These are phyloP conservation scores for Coriaria nepalensis DNA, from an alignment of 306 rosid species.

Conservation along the genomic window DNA sequence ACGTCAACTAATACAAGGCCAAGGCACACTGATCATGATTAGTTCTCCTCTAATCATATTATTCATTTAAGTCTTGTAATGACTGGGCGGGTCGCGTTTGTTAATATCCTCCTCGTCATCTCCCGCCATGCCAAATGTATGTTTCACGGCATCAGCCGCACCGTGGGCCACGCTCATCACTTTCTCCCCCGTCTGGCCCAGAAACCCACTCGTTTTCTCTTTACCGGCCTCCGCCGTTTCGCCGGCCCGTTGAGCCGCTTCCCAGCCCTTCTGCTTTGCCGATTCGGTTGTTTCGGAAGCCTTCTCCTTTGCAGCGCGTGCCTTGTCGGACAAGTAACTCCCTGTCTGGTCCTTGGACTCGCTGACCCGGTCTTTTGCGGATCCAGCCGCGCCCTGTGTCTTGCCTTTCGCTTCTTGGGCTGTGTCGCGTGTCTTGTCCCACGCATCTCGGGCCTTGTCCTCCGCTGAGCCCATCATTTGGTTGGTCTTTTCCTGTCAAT, in stretches of 20 bases:
- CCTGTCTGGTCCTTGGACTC: conserved; percentile 21
- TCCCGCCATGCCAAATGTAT: conserved; percentile 44
- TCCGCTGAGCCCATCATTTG: conserved; percentile 26
- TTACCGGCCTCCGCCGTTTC: conserved; percentile 23
- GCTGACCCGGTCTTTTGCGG: conserved; percentile 15
- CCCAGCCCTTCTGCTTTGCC: conserved; percentile 15
- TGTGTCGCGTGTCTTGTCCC: conserved; percentile 10
- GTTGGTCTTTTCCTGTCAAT: conserved; percentile 22
- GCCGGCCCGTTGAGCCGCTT: conserved; percentile 18
- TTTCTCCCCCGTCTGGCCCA: conserved; percentile 47
- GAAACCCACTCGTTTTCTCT: conserved; percentile 22
- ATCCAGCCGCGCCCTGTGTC: conserved; percentile 6
- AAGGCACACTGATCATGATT: too few species aligned
- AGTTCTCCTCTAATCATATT: too few species aligned
- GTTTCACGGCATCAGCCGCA: conserved; percentile 41
- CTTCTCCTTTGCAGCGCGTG: conserved; percentile 11
- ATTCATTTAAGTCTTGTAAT: not conserved
- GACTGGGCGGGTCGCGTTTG: not conserved
- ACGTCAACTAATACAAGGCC: too few species aligned
- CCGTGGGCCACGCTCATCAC: conserved; percentile 39
- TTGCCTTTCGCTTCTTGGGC: conserved; percentile 16
- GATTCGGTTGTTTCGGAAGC: not conserved
- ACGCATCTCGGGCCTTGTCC: conserved; percentile 26
- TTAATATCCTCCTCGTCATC: conserved; percentile 1
- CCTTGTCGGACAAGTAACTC: conserved; percentile 10